These are phyloP conservation scores for Heterobasidion annosum DNA, from an alignment of 1,284 basidiomycete genomes.

Conservation along the genomic window DNA sequence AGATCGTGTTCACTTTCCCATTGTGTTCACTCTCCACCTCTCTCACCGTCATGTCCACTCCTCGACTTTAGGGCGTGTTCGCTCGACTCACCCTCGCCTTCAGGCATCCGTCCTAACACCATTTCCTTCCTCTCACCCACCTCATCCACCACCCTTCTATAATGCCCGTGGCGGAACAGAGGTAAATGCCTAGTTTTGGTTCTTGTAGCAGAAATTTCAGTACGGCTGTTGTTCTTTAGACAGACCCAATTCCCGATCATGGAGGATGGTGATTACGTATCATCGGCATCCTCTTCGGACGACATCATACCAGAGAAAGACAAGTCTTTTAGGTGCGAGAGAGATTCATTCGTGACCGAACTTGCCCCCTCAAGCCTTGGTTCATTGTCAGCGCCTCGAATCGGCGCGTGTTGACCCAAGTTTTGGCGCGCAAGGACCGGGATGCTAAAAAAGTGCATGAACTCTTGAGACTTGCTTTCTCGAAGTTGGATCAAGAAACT, in stretches of 20 bases:
- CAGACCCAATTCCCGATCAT: neutral
- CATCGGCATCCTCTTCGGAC: slow-evolving; percentile 8
- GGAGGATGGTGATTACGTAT: slow-evolving; percentile 4
- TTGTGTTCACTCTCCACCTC: neutral
- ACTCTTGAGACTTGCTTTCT: slow-evolving; percentile 25
- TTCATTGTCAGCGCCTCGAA: slow-evolving; percentile 2
- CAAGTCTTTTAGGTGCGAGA: slow-evolving; percentile 4
- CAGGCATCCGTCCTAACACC: neutral
- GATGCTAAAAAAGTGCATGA: slow-evolving; percentile 29
- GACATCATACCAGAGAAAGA: slow-evolving; percentile 7
- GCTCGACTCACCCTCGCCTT: neutral
- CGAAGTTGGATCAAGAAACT: slow-evolving; percentile 34
- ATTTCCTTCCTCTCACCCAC: neutral
- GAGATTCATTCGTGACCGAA: neutral
- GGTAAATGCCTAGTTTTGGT: neutral
- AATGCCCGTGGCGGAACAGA: slow-evolving; percentile 6
- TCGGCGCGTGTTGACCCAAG: slow-evolving; percentile 23
- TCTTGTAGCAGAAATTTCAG: no score
- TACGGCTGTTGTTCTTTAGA: neutral
- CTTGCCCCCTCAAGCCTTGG: neutral
- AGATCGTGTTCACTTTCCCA: slow-evolving; percentile 1
- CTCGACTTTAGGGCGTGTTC: slow-evolving; percentile 1
- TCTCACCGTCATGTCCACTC: neutral
- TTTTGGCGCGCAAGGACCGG: slow-evolving; percentile 28
- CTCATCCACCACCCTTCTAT: neutral